Percentiles rank a stretch among this genome's conserved stretches.
phyloP scores from a whole-genome alignment of 129 eudicot species.

The Arctium minus region DNA sequence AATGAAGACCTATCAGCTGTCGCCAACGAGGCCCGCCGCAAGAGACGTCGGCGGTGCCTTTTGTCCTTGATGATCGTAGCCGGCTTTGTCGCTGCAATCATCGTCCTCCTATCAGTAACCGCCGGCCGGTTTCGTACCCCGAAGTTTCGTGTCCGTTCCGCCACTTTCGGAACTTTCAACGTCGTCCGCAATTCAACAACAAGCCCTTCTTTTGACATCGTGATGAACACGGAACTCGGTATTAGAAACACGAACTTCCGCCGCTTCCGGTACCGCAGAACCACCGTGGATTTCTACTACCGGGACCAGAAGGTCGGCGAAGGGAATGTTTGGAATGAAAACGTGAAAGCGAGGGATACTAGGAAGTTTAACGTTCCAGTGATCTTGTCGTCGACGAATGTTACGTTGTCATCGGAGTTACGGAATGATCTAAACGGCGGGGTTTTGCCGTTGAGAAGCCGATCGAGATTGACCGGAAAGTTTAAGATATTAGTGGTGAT shows the following conservation, averaged over 20 bases:
- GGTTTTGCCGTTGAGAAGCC: constrained; percentile 31
- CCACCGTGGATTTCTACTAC: constrained; percentile 29
- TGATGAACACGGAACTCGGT: constrained; percentile 26
- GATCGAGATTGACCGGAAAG: constrained; percentile 33
- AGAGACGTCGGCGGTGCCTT: constrained; percentile 24
- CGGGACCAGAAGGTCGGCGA: constrained; percentile 28
- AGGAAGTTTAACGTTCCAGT: constrained; percentile 36
- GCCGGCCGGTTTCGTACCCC: constrained; percentile 29
- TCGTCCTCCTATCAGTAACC: constrained; percentile 22
- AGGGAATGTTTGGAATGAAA: constrained; percentile 17
- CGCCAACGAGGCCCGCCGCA: constrained; percentile 17
- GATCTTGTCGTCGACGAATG: constrained; percentile 25
- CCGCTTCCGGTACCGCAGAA: constrained; percentile 19
- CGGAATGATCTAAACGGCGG: constrained; percentile 25
- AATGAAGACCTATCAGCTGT: constrained; percentile 29
- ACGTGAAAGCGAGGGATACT: constrained; percentile 24
- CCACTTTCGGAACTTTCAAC: constrained; percentile 26
- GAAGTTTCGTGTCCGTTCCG: constrained; percentile 29
- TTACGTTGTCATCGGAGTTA: constrained; percentile 24
- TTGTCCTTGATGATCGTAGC: constrained; percentile 6
- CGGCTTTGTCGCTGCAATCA: constrained; percentile 7
- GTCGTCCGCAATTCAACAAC: constrained; percentile 19
- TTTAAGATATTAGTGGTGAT: constrained; percentile 23
- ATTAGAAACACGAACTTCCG: constrained; percentile 29
- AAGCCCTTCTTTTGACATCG: constrained; percentile 15